These are phyloP conservation scores for Penicillium tannophilum DNA, from an alignment of 495 filamentous ascomycete genomes.

Conservation along the genomic window DNA sequence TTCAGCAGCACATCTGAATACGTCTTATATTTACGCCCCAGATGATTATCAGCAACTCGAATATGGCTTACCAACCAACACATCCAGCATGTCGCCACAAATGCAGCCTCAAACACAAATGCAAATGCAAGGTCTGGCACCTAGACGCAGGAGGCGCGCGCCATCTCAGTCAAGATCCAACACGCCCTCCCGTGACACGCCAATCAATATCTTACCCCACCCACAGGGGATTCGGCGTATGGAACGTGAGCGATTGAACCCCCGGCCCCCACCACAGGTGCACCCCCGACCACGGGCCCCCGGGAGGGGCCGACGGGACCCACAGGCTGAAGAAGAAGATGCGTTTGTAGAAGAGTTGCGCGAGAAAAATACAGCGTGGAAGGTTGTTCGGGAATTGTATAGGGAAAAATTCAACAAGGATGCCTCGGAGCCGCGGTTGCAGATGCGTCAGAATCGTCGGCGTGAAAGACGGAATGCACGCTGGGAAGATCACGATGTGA, in stretches of 20 bases:
- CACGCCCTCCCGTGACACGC: constrained; percentile 33
- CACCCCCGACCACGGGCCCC: constrained; percentile 41
- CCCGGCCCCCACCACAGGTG: constrained; percentile 23
- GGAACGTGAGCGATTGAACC: constrained; percentile 36
- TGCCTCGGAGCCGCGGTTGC: constrained; percentile 67
- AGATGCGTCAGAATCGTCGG: constrained; percentile 72
- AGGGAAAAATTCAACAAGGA: constrained; percentile 62
- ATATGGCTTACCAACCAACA: constrained; percentile 27
- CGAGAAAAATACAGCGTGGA: constrained; percentile 69
- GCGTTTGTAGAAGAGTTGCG: constrained; percentile 67
- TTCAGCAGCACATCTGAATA: constrained; percentile 19
- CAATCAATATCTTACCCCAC: constrained; percentile 42
- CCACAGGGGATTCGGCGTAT: constrained; percentile 42
- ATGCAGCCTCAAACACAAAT: not conserved
- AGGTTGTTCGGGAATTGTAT: constrained; percentile 65
- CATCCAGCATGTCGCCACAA: constrained; percentile 27
- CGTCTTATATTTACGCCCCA: constrained; percentile 29
- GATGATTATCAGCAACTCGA: constrained; percentile 14
- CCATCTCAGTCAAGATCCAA: constrained; percentile 15
- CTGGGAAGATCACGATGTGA: constrained; percentile 70
- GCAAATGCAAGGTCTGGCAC: constrained; percentile 10
- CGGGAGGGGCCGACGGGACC: constrained; percentile 46
- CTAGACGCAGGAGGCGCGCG: constrained; percentile 34
- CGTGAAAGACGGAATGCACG: constrained; percentile 60
- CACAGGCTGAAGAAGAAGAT: constrained; percentile 64